phyloP scores from a whole-genome alignment of 2,329 filamentous ascomycete genomes.

The Aspergillus japonicus region DNA sequence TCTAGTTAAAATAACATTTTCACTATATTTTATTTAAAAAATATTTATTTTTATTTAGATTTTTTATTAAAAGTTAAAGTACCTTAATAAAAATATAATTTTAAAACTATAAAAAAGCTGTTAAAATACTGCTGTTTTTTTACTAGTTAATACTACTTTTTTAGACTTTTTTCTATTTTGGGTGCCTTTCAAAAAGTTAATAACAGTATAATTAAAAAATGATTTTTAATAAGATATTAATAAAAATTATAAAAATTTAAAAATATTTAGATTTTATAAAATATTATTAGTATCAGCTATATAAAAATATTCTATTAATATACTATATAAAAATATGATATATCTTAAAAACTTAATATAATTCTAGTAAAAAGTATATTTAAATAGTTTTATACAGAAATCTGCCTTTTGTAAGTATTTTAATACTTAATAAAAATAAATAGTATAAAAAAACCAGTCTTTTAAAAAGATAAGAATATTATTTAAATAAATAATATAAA shows the following conservation, averaged over 20 bases:
- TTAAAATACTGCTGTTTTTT: too few species aligned
- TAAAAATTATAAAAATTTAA: background rate
- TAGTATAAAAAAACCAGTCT: background rate
- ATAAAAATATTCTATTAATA: background rate
- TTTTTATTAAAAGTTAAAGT: background rate
- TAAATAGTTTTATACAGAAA: background rate
- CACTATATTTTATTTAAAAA: background rate
- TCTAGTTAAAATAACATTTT: too few species aligned
- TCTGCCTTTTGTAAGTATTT: background rate
- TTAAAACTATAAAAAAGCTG: background rate
- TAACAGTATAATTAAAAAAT: too few species aligned
- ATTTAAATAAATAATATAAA: background rate
- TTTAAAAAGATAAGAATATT: too few species aligned
- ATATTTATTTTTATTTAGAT: background rate
- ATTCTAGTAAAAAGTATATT: background rate
- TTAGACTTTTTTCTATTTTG: background rate
- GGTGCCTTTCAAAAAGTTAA: background rate
- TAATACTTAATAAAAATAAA: background rate
- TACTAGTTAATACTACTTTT: too few species aligned
- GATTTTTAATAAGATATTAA: background rate
- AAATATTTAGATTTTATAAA: background rate
- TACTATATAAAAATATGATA: background rate
- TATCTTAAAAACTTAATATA: too few species aligned
- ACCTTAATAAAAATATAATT: background rate
- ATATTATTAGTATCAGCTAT: background rate